These are phyloP conservation scores for Cladorrhinum sp. DNA, from an alignment of 2,329 filamentous ascomycete genomes.

Conservation along the genomic window DNA sequence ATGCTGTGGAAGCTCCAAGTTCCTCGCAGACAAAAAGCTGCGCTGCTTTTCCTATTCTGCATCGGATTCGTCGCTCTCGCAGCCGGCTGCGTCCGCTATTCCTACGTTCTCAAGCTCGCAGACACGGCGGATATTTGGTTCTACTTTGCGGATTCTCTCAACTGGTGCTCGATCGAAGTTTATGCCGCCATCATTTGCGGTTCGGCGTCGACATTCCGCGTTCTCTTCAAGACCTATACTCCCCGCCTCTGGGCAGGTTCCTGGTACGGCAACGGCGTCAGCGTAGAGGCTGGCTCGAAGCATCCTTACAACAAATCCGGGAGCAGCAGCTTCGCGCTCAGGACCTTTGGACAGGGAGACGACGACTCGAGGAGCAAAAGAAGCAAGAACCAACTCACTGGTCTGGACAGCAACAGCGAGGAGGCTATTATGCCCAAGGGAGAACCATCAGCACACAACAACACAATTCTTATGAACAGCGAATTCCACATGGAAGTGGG, in stretches of 20 bases:
- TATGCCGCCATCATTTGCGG: slow-evolving; percentile 6
- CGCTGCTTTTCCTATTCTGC: neutral
- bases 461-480: slow-evolving; percentile 5
- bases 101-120: slow-evolving; percentile 1
- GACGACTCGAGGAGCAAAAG: neutral
- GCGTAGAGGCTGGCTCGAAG: neutral
- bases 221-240: slow-evolving; percentile 1
- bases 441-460: neutral
- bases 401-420: neutral
- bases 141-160: slow-evolving; percentile 10
- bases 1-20: slow-evolving; percentile 4
- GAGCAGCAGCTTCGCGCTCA: slow-evolving; percentile 2
- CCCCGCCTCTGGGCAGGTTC: neutral
- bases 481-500: slow-evolving; percentile 7
- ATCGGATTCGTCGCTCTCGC: slow-evolving; percentile 1
- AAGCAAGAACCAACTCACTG: neutral
- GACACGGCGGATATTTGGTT: slow-evolving; percentile 5
- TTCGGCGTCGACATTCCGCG: slow-evolving; percentile 3
- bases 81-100: slow-evolving; percentile 4
- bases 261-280: neutral
- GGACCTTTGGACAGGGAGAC: neutral
- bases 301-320: slow-evolving; percentile 2
- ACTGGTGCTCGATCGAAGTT: slow-evolving; percentile 8
- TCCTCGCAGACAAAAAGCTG: slow-evolving; percentile 1
- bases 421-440: slow-evolving; percentile 6